Conservation (phyloP, 1,139 yeast genomes). For the Candida freyschussii region DNA sequence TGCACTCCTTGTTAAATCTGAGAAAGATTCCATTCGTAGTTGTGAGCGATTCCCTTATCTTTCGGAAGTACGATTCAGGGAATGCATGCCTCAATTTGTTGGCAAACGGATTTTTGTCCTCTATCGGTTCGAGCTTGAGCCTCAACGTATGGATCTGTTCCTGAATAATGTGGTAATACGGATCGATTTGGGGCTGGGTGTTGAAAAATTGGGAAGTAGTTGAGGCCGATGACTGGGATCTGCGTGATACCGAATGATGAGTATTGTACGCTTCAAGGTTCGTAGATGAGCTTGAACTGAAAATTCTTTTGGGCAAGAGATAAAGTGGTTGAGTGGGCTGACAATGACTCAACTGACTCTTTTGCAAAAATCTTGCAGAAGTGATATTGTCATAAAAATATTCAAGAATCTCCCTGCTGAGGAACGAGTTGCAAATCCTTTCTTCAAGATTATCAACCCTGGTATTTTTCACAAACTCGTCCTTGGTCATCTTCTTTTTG, state of each 20-base stretch:
- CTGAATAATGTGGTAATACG: slow-evolving; percentile 30
- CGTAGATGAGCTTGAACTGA: slow-evolving; percentile 23
- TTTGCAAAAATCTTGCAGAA: slow-evolving; percentile 41
- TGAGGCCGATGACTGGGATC: slow-evolving; percentile 22
- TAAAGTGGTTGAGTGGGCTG: slow-evolving; percentile 17
- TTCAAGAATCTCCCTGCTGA: slow-evolving; percentile 36
- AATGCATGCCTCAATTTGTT: slow-evolving; percentile 7
- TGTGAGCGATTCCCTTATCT: slow-evolving; percentile 6
- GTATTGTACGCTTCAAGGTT: slow-evolving; percentile 15
- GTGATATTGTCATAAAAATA: slow-evolving; percentile 64
- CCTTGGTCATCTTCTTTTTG: slow-evolving; percentile 56
- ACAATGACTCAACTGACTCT: slow-evolving; percentile 5
- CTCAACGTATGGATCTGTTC: slow-evolving; percentile 22
- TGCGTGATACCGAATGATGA: slow-evolving; percentile 1
- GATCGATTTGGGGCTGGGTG: slow-evolving; percentile 25
- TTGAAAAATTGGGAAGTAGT: slow-evolving; percentile 24
- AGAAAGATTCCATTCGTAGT: slow-evolving; percentile 15
- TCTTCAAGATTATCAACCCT: slow-evolving; percentile 27
- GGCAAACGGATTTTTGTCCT: slow-evolving; percentile 25
- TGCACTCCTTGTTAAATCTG: slow-evolving; percentile 17
- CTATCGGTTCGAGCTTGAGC: slow-evolving; percentile 16
- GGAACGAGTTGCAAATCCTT: slow-evolving; percentile 25
- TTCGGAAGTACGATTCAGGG: slow-evolving; percentile 8
- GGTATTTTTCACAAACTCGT: slow-evolving; percentile 51
- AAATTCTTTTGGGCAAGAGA: slow-evolving; percentile 22